These are phyloP conservation scores for Teunomyces lycoperdinae DNA, from an alignment of 805 yeast species.

Conservation along the genomic window DNA sequence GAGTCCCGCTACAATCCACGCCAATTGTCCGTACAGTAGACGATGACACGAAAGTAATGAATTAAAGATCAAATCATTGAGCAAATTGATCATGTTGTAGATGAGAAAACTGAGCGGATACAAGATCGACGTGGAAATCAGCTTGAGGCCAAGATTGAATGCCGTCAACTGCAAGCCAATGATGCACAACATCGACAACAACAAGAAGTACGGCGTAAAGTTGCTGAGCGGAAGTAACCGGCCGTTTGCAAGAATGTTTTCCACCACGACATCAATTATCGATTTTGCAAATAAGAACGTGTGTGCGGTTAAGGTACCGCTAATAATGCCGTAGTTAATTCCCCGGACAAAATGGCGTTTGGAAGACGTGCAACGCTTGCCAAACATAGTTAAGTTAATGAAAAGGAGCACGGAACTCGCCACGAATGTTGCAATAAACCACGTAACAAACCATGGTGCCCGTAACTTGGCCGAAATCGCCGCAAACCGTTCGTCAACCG, in stretches of 20 bases:
- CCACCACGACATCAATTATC: constrained; percentile 64
- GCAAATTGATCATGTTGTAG: constrained; percentile 63
- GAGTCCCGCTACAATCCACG: constrained; percentile 45
- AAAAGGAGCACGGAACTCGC: constrained; percentile 23
- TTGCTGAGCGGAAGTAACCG: constrained; percentile 24
- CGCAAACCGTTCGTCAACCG: constrained; percentile 34
- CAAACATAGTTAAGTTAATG: constrained; percentile 15
- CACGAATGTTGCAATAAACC: constrained; percentile 47
- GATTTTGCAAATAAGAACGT: constrained; percentile 84
- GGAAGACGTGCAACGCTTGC: background rate
- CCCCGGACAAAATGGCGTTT: constrained; percentile 48
- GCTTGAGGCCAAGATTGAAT: constrained; percentile 69
- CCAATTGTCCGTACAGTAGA: constrained; percentile 48
- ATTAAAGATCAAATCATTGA: constrained; percentile 52
- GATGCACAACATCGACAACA: constrained; percentile 53
- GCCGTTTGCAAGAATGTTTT: constrained; percentile 33
- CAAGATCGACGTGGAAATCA: constrained; percentile 69
- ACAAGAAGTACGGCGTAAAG: constrained; percentile 41
- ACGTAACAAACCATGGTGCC: constrained; percentile 49
- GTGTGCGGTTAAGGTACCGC: constrained; percentile 83
- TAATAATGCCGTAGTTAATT: constrained; percentile 57
- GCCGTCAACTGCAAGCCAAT: constrained; percentile 72
- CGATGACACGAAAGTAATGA: constrained; percentile 49
- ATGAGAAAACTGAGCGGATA: constrained; percentile 86
- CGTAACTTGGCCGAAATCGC: constrained; percentile 33